Evolutionary conservation across 331 rosid species (phyloP).

Genomic region (Pyracantha coccinea): DNA sequence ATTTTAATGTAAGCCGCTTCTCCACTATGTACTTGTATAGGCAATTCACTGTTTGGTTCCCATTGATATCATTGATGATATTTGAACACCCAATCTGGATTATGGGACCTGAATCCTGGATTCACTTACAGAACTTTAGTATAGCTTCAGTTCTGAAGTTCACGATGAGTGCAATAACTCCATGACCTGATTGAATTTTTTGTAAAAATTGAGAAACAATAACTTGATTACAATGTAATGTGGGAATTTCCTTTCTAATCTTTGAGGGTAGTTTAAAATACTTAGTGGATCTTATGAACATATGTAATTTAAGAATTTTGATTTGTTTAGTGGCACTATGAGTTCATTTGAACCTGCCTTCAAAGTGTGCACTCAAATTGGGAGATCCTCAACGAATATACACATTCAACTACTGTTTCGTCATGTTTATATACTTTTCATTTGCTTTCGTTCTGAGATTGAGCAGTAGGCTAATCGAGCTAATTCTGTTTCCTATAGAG

Average conservation of each 20-base stretch:
- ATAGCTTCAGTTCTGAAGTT: neutral
- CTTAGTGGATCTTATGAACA: too few species aligned
- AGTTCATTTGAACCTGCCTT: too few species aligned
- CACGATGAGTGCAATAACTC: neutral
- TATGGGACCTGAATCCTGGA: neutral
- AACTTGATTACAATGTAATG: neutral
- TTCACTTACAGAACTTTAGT: neutral
- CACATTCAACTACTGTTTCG: neutral
- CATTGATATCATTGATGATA: neutral
- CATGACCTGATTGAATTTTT: neutral
- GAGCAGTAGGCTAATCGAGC: neutral
- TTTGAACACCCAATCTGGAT: neutral
- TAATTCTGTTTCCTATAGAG: neutral
- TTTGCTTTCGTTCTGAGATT: neutral
- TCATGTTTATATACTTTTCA: neutral
- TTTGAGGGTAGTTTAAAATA: too few species aligned
- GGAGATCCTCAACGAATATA: too few species aligned
- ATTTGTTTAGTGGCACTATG: too few species aligned
- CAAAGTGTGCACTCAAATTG: too few species aligned
- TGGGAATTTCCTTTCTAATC: neutral
- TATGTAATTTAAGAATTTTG: too few species aligned
- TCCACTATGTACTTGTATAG: neutral
- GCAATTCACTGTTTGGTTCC: neutral
- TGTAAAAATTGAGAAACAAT: neutral
- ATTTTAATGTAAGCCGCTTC: slow-evolving; percentile 60